Evolutionary conservation across 2,329 filamentous ascomycete species (phyloP), one percentile per base, ranked within the genome.

Genomic region (Grosmannia penicillata): DNA sequence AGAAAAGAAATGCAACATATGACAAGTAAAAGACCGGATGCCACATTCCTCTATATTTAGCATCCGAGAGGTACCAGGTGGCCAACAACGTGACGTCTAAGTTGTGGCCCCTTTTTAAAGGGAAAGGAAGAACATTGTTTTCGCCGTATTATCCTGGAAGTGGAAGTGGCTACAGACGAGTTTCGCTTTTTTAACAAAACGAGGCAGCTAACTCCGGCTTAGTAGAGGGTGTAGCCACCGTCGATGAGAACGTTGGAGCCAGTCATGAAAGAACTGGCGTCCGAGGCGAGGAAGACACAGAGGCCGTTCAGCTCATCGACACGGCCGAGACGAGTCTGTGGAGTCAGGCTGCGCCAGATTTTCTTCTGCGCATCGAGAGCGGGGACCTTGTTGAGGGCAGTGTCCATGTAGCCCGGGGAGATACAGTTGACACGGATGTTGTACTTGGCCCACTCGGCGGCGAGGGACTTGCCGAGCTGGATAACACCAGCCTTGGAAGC

Each of bases 361-460:
- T 78, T 78, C 75, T 85, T 85, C 67, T 85, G 78, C 34, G 78
- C 79, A 46, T 86, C 80, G 17, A 86, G 74, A 28, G 78, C 78
- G 18, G 80, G 79, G 8, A 83, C 79, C 43, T 78, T 76, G 71
- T 85, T 87, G 45, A 85, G 66, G 6, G 78, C 79, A 6, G 82
- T 91, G 64, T 87, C 81, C 77, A 89, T 87, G 65, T 89, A 89
- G 23, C 82, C 82, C 17, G 83, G 82, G 7, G 77, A 83, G 60
- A 89, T 85, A 58, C 75, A 79, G 70, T 91, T 91, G 52, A 87
- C 82, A 27, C 82, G 78, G 53, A 89, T 85, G 49, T 70, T 68
- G 59, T 84, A 70, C 61, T 82, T 80, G 51, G 82, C 80, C 82
- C 83, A 89, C 62, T 91, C 83, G 39, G 82, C 81, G 31, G 81